Evolutionary conservation across 2,329 filamentous ascomycete species (phyloP).

Genomic region (Fusarium oxysporum): DNA sequence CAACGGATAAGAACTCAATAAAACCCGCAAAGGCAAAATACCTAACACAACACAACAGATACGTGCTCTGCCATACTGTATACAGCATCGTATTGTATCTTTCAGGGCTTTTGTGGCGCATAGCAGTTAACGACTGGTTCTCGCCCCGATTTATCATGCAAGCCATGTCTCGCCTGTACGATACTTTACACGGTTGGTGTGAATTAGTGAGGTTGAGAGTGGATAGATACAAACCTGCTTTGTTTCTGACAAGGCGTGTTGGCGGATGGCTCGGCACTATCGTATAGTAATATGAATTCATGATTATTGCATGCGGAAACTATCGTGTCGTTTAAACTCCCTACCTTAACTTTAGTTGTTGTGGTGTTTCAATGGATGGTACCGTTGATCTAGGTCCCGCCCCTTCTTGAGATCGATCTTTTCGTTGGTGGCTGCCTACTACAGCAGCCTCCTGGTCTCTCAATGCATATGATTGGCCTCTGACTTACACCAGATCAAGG

Average conservation of each 20-base stretch:
- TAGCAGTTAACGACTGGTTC: conserved; percentile 27
- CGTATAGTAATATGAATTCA: conserved; percentile 5
- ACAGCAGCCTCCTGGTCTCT: conserved; percentile 24
- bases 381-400: conserved; percentile 28
- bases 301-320: conserved; percentile 30
- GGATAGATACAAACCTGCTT: conserved; percentile 13
- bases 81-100: conserved; percentile 8
- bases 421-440: conserved; percentile 33
- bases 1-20: background rate
- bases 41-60: background rate
- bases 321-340: conserved; percentile 9
- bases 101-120: conserved; percentile 31
- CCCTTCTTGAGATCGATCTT: conserved; percentile 33
- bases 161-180: conserved; percentile 41
- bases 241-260: conserved; percentile 8
- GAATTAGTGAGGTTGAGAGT: conserved; percentile 1
- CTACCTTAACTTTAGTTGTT: conserved; percentile 7
- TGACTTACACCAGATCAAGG: conserved; percentile 31
- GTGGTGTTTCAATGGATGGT: conserved; percentile 20
- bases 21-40: conserved; percentile 22
- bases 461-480: conserved; percentile 27
- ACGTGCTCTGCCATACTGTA: conserved; percentile 19
- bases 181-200: conserved; percentile 15
- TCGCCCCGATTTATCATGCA: conserved; percentile 37
- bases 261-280: conserved; percentile 31